Evolutionary conservation across 129 eudicot genomes (phyloP).

Genomic region (Pseudognaphalium luteoalbum): DNA sequence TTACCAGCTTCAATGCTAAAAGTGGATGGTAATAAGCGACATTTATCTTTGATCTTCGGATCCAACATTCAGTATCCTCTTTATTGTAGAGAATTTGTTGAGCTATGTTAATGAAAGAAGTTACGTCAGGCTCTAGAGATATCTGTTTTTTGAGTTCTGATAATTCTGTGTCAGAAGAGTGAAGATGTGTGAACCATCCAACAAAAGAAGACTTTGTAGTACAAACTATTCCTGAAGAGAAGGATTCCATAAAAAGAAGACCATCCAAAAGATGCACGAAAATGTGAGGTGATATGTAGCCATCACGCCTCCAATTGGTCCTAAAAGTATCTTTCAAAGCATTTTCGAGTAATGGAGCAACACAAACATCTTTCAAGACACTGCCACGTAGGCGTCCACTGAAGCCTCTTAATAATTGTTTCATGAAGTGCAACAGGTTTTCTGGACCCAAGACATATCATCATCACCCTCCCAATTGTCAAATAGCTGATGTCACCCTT

Average conservation of each 20-base stretch:
- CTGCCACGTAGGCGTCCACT: not conserved
- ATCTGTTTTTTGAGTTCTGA: not conserved
- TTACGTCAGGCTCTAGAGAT: not conserved
- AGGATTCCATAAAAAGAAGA: not conserved
- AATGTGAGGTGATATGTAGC: not conserved
- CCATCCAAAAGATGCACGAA: not conserved
- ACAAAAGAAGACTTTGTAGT: not conserved
- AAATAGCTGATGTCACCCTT: not conserved
- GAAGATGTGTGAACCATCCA: not conserved
- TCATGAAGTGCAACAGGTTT: not conserved
- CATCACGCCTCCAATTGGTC: not conserved
- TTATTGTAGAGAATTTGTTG: not conserved
- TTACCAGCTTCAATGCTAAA: not conserved
- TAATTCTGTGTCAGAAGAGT: not conserved
- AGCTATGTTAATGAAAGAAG: not conserved
- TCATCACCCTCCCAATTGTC: not conserved
- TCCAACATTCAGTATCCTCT: not conserved
- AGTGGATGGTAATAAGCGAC: not conserved
- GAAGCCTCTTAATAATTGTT: not conserved
- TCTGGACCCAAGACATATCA: not conserved
- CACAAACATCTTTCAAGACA: not conserved
- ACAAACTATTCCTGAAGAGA: not conserved
- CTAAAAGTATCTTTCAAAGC: not conserved
- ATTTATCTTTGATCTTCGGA: not conserved
- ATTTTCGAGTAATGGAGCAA: not conserved